These are phyloP conservation scores for Pichia sp. DNA, from an alignment of 1,139 yeast species.

Conservation along the genomic window DNA sequence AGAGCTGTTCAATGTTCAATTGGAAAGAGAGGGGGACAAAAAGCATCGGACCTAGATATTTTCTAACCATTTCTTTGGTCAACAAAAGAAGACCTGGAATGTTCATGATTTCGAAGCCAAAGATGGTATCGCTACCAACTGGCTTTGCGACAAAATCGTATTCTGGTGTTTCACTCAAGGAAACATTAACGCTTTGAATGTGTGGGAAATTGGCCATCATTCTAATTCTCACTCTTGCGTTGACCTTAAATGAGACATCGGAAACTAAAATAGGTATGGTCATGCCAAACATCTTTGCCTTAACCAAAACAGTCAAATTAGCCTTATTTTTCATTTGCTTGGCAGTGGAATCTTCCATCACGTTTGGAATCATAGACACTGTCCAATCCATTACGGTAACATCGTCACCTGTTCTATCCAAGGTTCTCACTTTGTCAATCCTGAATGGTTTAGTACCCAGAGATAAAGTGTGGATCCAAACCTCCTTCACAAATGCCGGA, in stretches of 20 bases:
- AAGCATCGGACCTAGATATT: conserved; percentile 81
- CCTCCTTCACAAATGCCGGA: conserved; percentile 73
- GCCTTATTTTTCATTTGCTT: conserved; percentile 79
- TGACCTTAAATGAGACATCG: conserved; percentile 56
- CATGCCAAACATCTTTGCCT: conserved; percentile 59
- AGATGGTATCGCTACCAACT: conserved; percentile 64
- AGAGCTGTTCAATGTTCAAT: conserved; percentile 80
- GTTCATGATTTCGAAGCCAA: conserved; percentile 81
- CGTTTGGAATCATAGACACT: conserved; percentile 88
- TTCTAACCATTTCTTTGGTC: conserved; percentile 75
- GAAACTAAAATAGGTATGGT: conserved; percentile 57
- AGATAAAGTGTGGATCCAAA: conserved; percentile 85
- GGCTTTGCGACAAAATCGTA: conserved; percentile 75
- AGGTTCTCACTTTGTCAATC: conserved; percentile 80
- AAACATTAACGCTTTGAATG: conserved; percentile 79
- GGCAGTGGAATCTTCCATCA: conserved; percentile 69
- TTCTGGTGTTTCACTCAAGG: conserved; percentile 77
- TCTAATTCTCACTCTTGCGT: conserved; percentile 73
- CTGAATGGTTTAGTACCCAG: conserved; percentile 95
- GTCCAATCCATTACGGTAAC: conserved; percentile 96
- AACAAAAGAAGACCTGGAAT: conserved; percentile 82
- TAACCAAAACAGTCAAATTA: conserved; percentile 70
- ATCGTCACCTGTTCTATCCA: conserved; percentile 81
- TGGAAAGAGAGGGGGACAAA: conserved; percentile 89
- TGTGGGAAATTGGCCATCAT: conserved; percentile 91